Evolutionary conservation across 1,284 basidiomycete genomes (phyloP), one percentile per base, ranked within the genome.

Genomic region (Rhodotorula sp.): DNA sequence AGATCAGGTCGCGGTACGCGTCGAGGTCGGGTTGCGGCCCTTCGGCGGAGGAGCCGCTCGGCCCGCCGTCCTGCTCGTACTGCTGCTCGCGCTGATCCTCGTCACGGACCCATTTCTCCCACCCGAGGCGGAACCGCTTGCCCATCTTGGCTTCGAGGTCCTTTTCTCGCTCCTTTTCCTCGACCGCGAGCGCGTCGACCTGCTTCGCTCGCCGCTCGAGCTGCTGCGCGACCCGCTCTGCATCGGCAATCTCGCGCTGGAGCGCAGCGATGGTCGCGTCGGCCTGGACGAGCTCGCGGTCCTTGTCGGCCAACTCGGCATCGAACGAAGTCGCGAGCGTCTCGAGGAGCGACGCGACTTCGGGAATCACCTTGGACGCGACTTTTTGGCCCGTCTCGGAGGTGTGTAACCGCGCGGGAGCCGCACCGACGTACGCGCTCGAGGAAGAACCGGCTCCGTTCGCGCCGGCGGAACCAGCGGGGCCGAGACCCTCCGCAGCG

Each of bases 261-360:
- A 98, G 95, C 78, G 91, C 93, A 62, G 86, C 85, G 43, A 97
- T 85, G 66, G 97, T 84, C 3, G 90, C 90, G 76, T 93, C 91
- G 1, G 95, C 95, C 79, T 99, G 95, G 5, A 87, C 87, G 75
- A 92, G 88, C 79, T 97, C 94, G 66, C 93, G 88, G 79, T 98
- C 95, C 80, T 95, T 95, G 68, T 93, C 90, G 70, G 88, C 86
- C 31, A 98, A 85, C 82, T 99, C 97, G 74, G 90, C 88, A 78
- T 99, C 97, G 80, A 95, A 98, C 5, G 91, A 90, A n/a, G 89
- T 84, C 0, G 95, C 95, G 23, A 99, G 86, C 76, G 88, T 90
- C 77, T 95, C 92, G 76, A 99, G 85, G 85, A 98, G 88, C 68
- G 85, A 85, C 10, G 92, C 87, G 80, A 97, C 89, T 75, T 97